Conservation (phyloP, 129 eudicot genomes). For the Tagetes erecta region DNA sequence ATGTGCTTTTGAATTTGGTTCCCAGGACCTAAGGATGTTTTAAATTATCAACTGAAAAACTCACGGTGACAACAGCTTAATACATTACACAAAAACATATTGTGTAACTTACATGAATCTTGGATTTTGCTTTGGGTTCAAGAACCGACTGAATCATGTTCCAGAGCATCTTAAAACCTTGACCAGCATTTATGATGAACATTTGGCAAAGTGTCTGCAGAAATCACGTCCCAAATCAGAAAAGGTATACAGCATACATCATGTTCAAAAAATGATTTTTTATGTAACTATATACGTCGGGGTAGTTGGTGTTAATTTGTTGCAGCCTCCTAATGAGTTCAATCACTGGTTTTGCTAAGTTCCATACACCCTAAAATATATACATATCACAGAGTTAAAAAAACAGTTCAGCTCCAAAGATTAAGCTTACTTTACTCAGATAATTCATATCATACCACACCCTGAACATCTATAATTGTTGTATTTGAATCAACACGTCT, state of each 20-base stretch:
- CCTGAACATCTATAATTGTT: constrained; percentile 78
- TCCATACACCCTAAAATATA: constrained; percentile 53
- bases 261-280: background rate
- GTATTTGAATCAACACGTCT: constrained; percentile 55
- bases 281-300: constrained; percentile 43
- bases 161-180: constrained; percentile 83
- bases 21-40: constrained; percentile 63
- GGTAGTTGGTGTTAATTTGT: constrained; percentile 69
- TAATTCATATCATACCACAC: constrained; percentile 55
- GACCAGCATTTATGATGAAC: constrained; percentile 81
- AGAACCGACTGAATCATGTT: constrained; percentile 56
- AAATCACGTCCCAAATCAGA: constrained; percentile 3
- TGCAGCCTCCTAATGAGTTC: constrained; percentile 63
- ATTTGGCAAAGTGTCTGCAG: constrained; percentile 74
- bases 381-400: background rate
- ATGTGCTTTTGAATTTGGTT: constrained; percentile 58
- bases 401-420: background rate
- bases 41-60: constrained; percentile 1
- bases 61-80: background rate
- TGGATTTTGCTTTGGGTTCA: constrained; percentile 73
- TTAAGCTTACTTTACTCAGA: background rate
- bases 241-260: background rate
- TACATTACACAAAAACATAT: constrained; percentile 9
- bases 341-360: constrained; percentile 52
- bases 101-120: constrained; percentile 61